Base-by-base conservation (phyloP, 2,329 filamentous ascomycete genomes). In the Ophiosphaerella korrae region DNA sequence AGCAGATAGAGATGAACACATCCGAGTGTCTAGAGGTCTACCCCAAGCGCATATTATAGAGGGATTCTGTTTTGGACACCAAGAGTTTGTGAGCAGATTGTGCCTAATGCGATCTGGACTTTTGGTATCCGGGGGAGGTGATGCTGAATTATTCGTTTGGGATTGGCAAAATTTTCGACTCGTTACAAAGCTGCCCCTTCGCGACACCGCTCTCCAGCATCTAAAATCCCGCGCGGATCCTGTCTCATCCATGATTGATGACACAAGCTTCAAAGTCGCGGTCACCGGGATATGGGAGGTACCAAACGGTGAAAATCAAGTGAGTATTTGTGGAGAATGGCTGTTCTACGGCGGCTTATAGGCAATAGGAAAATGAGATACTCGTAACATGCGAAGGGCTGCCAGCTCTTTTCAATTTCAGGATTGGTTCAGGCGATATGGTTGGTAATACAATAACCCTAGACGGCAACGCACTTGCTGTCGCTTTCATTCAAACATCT, bases 21-120 rank as follows among this genome's bases (percentile, higher is more conserved):
- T 99, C 66, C 88, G 94, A 33, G 81, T 97, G 16, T 96, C 90
- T 42, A 84, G 91, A 50, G 90, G 88, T 34, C 80, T 86, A 53
- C 89, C 90, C 1, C 92, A 97, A 72, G 81, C 90, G 0, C 88
- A 97, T 72, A 81, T 97, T 53, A 95, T 97, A 57, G 92, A 97
- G 73, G 82, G 82, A 0, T 97, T 89, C 74, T 97, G 93, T 69
- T 82, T 97, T 2, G 93, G 92, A 3, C 94, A 99, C 74, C 85
- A 81, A 45, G 84, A 92, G 33, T 97, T 97, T 71, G 80, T 99
- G 58, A 91, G 82, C 75, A 86, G 84, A 50, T 77, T 99, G 37
- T 88, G 87, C 64, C 76, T 93, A 14, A 85, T 87, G 0, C 68
- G 78, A 21, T 79, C 80, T 3, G 80, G 85, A n/a, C 61, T 88